Base-by-base conservation (phyloP, 495 filamentous ascomycete species). In the Patellaria atrata region DNA sequence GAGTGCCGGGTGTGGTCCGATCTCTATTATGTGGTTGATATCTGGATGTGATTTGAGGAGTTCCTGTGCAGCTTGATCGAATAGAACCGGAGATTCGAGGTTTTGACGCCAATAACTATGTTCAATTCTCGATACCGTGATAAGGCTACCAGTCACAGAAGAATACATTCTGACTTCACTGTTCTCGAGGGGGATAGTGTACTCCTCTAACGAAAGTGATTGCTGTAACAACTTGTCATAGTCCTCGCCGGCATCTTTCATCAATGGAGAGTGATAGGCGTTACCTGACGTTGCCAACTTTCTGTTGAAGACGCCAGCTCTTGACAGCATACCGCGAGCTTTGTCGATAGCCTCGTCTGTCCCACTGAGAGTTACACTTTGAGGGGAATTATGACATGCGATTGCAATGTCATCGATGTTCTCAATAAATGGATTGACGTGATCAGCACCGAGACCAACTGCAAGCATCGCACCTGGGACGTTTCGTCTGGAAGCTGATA, bases 221-320 rank as follows among this genome's bases (percentile, higher is more conserved):
- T n/a, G n/a, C n/a, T n/a, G n/a, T n/a, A n/a, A n/a, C 9, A 14
- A 6, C 3, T 17, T 24, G 1, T 26, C 26, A 15, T 44, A 44
- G 6, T 27, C 18, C 4, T 28, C 5, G 29, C 8, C 22, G 18
- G n/a, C 28, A 1, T 12, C 17, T 4, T 22, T 6, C 42, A 45
- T 45, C 14, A 40, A 38, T 16, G 35, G 31, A 11, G 42, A 45
- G 23, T 45, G 42, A 27, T 45, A 45, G 7, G 42, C 42, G 15
- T 26, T 30, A 1, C 37, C 37, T n/a, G 37, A 37, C 7, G 42
- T 45, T 5, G 27, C 12, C 2, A 45, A 25, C 1, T 29, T 17
- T 1, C 42, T 12, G 15, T 4, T 18, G 37, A 45, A 45, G 1
- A 36, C 21, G 5, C 30, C 37, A 16, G 33, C 21, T 8, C 3